Base-by-base conservation (phyloP, 2,329 filamentous ascomycete species). In the Helicocarpus griseus region DNA sequence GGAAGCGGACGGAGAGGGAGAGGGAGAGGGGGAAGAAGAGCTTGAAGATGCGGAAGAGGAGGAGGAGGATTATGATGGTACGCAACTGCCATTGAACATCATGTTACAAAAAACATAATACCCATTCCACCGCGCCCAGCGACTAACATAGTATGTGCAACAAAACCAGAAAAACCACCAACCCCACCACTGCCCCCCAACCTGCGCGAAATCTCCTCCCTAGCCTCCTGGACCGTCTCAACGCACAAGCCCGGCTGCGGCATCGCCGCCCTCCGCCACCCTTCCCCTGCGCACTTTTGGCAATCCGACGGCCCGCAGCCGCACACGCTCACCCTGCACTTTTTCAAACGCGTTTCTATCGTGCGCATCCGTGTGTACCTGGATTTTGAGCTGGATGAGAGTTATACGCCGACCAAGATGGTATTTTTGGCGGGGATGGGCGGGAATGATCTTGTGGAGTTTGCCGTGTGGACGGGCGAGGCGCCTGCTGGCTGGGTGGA, bases 331-430 rank as follows among this genome's bases (percentile, higher is more conserved):
- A 82, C 78, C 51, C 73, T 83, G 2, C 81, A 84, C 74, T 73
- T 86, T 77, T 63, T 79, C 63, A 71, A 81, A 69, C 58, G 78
- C 56, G 63, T 77, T 58, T 59, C 75, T 51, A 57, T 82, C 65
- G 58, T 79, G 57, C 63, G 76, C 58, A 61, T 80, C 66, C 54
- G 76, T 60, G 57, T 78, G 47, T 69, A 86, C 59, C 83, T 98
- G 41, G 90, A 98, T 71, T 95, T 95, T 68, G 83, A 85, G 56
- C 81, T 88, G 50, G 93, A 98, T 68, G 93, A 98, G 70, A 93
- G 87, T 40, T 98, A 98, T 68, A 98, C 93, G 2, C 93, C 93
- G 0, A 97, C 90, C 1, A 87, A 89, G 61, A 94, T 98, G 62
- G 75, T 86, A 44, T 89, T 97, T 64, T 81, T 86, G 35, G 91